Conservation (phyloP, 495 filamentous ascomycete species). For the Penicillium soppii region DNA sequence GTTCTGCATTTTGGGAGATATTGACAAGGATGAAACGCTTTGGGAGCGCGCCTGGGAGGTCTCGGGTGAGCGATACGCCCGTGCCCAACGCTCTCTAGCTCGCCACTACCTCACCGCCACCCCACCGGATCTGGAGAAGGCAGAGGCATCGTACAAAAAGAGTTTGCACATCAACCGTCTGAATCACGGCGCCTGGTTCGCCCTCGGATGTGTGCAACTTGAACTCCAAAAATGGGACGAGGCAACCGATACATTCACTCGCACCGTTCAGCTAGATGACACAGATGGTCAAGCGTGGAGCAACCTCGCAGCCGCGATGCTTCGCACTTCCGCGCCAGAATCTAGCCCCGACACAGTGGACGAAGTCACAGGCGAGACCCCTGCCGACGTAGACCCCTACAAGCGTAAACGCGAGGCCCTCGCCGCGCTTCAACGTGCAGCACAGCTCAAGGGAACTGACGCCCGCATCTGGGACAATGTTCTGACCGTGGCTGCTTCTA, state of each 20-base stretch:
- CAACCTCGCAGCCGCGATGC: conserved; percentile 83
- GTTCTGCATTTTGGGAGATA: conserved; percentile 91
- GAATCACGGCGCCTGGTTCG: conserved; percentile 82
- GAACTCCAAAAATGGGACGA: conserved; percentile 71
- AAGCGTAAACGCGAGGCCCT: conserved; percentile 72
- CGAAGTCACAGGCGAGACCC: conserved; percentile 18
- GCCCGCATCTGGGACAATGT: conserved; percentile 96
- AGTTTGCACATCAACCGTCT: conserved; percentile 77
- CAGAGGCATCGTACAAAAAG: conserved; percentile 72
- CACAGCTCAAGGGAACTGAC: conserved; percentile 74
- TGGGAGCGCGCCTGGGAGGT: conserved; percentile 90
- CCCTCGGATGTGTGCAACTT: conserved; percentile 83
- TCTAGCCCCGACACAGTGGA: conserved; percentile 28
- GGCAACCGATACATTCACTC: conserved; percentile 82
- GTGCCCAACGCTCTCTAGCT: conserved; percentile 85
- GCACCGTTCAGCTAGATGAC: conserved; percentile 78
- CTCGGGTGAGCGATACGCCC: conserved; percentile 73
- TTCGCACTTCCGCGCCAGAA: conserved; percentile 47
- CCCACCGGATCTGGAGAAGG: conserved; percentile 59
- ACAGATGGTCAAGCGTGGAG: conserved; percentile 91
- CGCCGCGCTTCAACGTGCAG: conserved; percentile 78
- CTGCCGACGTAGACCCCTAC: conserved; percentile 48
- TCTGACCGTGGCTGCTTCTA: conserved; percentile 75
- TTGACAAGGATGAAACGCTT: conserved; percentile 68
- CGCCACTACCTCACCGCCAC: conserved; percentile 66